These are phyloP conservation scores for Ophiognomonia clavigignenti-juglandacearum DNA, from an alignment of 2,329 filamentous ascomycete genomes.

Conservation along the genomic window DNA sequence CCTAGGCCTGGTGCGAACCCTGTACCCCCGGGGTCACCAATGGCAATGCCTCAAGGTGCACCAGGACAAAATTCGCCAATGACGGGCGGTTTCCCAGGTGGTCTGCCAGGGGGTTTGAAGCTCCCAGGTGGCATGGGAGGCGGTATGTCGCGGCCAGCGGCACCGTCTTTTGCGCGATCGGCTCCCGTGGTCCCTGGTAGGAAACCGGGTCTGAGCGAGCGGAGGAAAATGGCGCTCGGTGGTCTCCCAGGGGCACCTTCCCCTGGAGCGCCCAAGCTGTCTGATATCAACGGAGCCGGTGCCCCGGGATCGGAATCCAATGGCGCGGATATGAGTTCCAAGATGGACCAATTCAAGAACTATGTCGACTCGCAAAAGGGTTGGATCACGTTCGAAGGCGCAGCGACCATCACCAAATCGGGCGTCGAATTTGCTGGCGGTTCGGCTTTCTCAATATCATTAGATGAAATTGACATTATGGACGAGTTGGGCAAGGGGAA, in stretches of 20 bases:
- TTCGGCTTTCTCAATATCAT: slow-evolving; percentile 84
- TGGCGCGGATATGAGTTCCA: slow-evolving; percentile 37
- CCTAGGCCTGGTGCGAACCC: slow-evolving; percentile 15
- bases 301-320: slow-evolving; percentile 26
- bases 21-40: slow-evolving; percentile 20
- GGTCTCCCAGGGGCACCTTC: slow-evolving; percentile 31
- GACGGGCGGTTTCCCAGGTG: slow-evolving; percentile 31
- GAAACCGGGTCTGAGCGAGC: slow-evolving; percentile 60
- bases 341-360: slow-evolving; percentile 61
- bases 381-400: slow-evolving; percentile 87
- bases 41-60: slow-evolving; percentile 23
- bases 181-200: slow-evolving; percentile 42
- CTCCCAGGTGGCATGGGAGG: slow-evolving; percentile 35
- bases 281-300: slow-evolving; percentile 30
- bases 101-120: slow-evolving; percentile 37
- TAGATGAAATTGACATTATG: slow-evolving; percentile 90
- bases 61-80: slow-evolving; percentile 23
- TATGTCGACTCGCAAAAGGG: slow-evolving; percentile 90
- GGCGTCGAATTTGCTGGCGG: slow-evolving; percentile 92
- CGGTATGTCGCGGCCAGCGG: slow-evolving; percentile 39
- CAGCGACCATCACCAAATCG: slow-evolving; percentile 80
- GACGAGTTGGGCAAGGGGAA: slow-evolving; percentile 96
- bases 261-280: slow-evolving; percentile 37
- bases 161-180: slow-evolving; percentile 46
- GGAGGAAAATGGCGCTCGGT: slow-evolving; percentile 55